These are phyloP conservation scores for Endoconidiophora polonica DNA, from an alignment of 2,329 filamentous ascomycete species.

Conservation along the genomic window DNA sequence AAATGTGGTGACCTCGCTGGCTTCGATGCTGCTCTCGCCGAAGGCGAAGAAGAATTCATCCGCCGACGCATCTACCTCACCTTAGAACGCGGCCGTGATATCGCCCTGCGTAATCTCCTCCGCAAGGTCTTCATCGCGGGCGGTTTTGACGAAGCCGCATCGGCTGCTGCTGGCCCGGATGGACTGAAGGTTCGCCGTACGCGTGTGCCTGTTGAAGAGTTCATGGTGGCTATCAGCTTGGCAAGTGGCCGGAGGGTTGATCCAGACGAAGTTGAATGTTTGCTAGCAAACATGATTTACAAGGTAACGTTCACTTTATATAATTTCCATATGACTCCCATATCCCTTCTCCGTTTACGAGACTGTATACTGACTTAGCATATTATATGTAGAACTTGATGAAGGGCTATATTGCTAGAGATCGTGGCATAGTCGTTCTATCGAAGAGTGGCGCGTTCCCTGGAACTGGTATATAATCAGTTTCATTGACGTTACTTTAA, in stretches of 20 bases:
- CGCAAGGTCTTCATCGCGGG: conserved; percentile 79
- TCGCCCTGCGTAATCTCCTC: conserved; percentile 78
- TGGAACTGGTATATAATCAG: conserved; percentile 52
- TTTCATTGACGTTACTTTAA: not conserved
- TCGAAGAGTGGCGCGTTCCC: conserved; percentile 91
- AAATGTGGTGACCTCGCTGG: conserved; percentile 64
- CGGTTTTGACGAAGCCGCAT: conserved; percentile 64
- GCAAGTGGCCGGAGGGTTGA: conserved; percentile 54
- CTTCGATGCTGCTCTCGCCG: conserved; percentile 67
- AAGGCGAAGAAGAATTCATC: conserved; percentile 83
- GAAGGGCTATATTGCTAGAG: conserved; percentile 95
- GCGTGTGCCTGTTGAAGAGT: conserved; percentile 67
- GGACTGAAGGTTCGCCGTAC: conserved; percentile 40
- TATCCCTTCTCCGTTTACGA: too few species aligned
- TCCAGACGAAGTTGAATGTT: conserved; percentile 84
- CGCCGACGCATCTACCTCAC: conserved; percentile 88
- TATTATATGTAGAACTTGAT: conserved; percentile 52
- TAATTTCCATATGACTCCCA: too few species aligned
- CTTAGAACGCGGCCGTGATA: conserved; percentile 78
- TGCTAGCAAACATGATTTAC: conserved; percentile 94
- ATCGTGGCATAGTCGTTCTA: conserved; percentile 75
- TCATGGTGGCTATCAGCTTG: conserved; percentile 67
- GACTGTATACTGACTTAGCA: not conserved
- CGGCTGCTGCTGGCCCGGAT: conserved; percentile 41
- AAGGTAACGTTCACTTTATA: conserved; percentile 44